Conservation (phyloP, 1,284 basidiomycete genomes). For the Cryptococcus hybrid region DNA sequence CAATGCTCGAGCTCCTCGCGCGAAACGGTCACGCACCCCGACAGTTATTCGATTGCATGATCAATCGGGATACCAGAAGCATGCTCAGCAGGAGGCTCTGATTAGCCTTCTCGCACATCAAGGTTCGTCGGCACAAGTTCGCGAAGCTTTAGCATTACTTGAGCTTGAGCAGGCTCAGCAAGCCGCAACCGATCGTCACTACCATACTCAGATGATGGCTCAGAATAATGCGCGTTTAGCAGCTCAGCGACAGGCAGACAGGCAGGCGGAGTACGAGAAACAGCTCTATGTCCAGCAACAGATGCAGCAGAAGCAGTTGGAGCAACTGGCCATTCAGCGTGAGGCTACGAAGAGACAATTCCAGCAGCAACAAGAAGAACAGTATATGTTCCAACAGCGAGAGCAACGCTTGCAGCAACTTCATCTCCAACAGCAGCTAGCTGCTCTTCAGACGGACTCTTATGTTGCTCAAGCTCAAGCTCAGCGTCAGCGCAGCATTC, state of each 20-base stretch:
- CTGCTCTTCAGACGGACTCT: slow-evolving; percentile 10
- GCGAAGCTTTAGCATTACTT: slow-evolving; percentile 24
- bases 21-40: not conserved
- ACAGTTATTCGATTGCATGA: not conserved
- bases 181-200: slow-evolving; percentile 14
- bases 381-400: slow-evolving; percentile 15
- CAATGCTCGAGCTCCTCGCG: not conserved
- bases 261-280: slow-evolving; percentile 6
- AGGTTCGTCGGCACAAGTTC: slow-evolving; percentile 17
- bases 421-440: slow-evolving; percentile 21
- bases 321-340: slow-evolving; percentile 10
- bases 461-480: slow-evolving; percentile 6
- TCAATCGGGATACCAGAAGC: not conserved
- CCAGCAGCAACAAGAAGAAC: slow-evolving; percentile 10
- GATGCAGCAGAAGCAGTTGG: slow-evolving; percentile 8
- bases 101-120: slow-evolving; percentile 18
- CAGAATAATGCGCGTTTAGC: slow-evolving; percentile 16
- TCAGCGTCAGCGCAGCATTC: slow-evolving; percentile 16
- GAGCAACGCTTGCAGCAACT: slow-evolving; percentile 14
- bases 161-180: slow-evolving; percentile 30
- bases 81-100: slow-evolving; percentile 18
- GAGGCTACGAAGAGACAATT: slow-evolving; percentile 14
- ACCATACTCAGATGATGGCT: slow-evolving; percentile 7
- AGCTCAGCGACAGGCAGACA: slow-evolving; percentile 10
- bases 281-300: slow-evolving; percentile 18